Evolutionary conservation across 2,329 filamentous ascomycete genomes (phyloP).

Genomic region (Neurospora sp.): DNA sequence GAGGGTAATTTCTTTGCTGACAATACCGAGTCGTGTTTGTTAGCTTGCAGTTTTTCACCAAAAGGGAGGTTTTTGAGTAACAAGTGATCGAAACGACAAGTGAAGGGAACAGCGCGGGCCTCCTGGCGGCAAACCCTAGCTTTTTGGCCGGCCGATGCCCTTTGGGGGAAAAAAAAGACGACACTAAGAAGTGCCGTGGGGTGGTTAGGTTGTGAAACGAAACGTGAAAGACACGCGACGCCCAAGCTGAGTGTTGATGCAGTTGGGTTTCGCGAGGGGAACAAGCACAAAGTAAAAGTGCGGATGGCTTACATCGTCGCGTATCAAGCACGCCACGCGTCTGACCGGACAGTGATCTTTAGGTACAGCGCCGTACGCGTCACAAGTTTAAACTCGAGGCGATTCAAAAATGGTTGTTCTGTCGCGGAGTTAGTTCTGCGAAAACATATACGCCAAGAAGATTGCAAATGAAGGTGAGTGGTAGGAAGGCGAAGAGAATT

Average conservation of each 20-base stretch:
- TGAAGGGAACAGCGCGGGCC: not conserved
- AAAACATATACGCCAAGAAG: not conserved
- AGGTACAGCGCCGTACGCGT: not conserved
- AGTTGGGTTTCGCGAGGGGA: not conserved
- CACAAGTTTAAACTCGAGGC: not conserved
- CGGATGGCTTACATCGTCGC: not conserved
- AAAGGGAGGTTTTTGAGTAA: not conserved
- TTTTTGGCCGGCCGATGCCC: not conserved
- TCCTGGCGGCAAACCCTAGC: not conserved
- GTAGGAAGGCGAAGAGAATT: no score
- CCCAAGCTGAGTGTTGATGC: not conserved
- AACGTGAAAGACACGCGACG: not conserved
- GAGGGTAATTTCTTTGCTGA: not conserved
- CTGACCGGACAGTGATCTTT: not conserved
- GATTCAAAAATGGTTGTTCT: not conserved
- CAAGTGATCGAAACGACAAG: not conserved
- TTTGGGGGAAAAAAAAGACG: not conserved
- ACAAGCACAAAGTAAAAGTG: not conserved
- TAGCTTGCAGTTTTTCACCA: not conserved
- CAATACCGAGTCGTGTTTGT: not conserved
- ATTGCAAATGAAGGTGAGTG: not conserved
- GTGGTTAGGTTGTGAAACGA: not conserved
- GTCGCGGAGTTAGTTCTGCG: not conserved
- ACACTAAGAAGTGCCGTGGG: not conserved
- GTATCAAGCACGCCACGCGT: not conserved